Percentiles rank a stretch among this genome's conserved stretches.
Conservation (phyloP, 192 early-diverging fungal genomes). For the Coemansia sp. region DNA sequence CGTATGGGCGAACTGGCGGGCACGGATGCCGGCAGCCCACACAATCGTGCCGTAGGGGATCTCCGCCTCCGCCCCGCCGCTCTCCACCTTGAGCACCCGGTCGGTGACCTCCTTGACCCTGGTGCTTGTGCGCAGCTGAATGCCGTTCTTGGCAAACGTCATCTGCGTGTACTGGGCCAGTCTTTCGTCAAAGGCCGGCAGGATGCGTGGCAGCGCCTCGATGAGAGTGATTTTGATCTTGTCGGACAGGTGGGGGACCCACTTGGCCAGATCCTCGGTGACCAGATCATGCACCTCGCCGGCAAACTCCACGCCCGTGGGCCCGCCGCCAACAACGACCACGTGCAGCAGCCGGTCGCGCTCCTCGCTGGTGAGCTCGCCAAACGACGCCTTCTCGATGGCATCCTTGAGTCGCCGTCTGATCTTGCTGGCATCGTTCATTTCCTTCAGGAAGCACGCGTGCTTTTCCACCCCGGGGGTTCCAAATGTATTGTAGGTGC, state of each 20-base stretch:
- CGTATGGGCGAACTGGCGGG: constrained; percentile 58
- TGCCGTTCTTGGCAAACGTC: constrained; percentile 73
- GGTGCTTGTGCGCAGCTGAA: constrained; percentile 68
- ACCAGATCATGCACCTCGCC: constrained; percentile 81
- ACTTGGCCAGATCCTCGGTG: constrained; percentile 69
- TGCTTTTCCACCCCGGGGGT: constrained; percentile 82
- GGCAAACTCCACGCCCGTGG: constrained; percentile 75
- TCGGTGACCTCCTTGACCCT: constrained; percentile 60
- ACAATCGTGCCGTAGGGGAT: constrained; percentile 69
- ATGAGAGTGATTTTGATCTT: constrained; percentile 65
- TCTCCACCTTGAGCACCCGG: constrained; percentile 52
- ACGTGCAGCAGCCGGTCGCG: constrained; percentile 70
- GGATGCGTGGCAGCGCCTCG: constrained; percentile 75
- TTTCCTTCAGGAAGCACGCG: constrained; percentile 82
- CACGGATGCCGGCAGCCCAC: constrained; percentile 74
- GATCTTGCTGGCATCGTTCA: constrained; percentile 80
- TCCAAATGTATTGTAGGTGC: constrained; percentile 78
- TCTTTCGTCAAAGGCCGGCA: constrained; percentile 71
- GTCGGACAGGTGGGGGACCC: constrained; percentile 71
- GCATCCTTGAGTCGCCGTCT: constrained; percentile 75
- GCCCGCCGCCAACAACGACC: constrained; percentile 84
- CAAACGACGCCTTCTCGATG: constrained; percentile 74
- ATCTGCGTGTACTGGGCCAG: constrained; percentile 70
- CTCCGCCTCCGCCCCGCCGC: constrained; percentile 20
- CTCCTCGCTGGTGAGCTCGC: constrained; percentile 61